phyloP scores from a whole-genome alignment of 1,284 basidiomycete species.

The Cystobasidium slooffiae region DNA sequence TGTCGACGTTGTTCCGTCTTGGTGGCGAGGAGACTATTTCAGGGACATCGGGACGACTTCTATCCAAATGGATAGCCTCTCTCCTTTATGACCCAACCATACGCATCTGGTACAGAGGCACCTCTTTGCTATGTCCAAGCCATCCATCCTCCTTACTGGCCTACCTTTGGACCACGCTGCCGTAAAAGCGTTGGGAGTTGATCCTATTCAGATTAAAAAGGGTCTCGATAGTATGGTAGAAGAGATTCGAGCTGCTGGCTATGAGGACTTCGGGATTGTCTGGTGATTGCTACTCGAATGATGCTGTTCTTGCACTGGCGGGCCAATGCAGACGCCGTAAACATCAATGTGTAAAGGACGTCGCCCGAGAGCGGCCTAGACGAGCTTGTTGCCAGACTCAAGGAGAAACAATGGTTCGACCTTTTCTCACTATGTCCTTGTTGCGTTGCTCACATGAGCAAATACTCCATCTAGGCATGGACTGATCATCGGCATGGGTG shows the following conservation, averaged over 20 bases:
- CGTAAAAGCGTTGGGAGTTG: conserved; percentile 10
- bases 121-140: conserved; percentile 17
- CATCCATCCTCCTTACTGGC: conserved; percentile 24
- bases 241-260: conserved; percentile 23
- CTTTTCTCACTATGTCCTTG: neutral
- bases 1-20: too few relatives aligned
- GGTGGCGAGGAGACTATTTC: too few relatives aligned
- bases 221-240: conserved; percentile 22
- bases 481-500: conserved; percentile 36
- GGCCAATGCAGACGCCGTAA: neutral
- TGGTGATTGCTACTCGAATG: conserved; percentile 1
- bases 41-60: too few relatives aligned
- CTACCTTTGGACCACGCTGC: conserved; percentile 30
- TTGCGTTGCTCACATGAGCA: neutral
- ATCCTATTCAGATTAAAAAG: conserved; percentile 19
- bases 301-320: neutral
- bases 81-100: neutral
- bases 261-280: conserved; percentile 27
- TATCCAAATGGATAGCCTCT: too few relatives aligned
- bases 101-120: neutral
- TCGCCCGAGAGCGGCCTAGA: conserved; percentile 21
- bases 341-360: neutral
- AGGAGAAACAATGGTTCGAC: conserved; percentile 31
- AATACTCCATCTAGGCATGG: conserved; percentile 9
- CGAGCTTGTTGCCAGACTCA: conserved; percentile 23